phyloP scores from a whole-genome alignment of 176 grass and related monocot genomes.

The Oryza glumipatula region DNA sequence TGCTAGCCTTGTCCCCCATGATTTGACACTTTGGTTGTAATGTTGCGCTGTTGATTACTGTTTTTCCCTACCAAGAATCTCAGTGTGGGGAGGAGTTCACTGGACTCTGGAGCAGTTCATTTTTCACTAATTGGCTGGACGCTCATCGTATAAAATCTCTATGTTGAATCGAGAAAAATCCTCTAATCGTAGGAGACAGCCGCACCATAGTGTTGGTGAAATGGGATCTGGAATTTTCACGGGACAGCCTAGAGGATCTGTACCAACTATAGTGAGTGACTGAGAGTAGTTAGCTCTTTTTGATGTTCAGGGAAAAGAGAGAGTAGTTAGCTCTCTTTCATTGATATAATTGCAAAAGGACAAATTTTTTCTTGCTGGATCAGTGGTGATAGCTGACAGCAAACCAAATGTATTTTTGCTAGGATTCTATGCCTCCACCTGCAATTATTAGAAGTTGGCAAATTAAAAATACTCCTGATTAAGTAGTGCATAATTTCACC shows the following conservation, averaged over 20 bases:
- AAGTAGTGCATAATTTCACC: background rate
- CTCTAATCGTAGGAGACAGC: background rate
- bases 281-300: background rate
- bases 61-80: background rate
- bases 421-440: background rate
- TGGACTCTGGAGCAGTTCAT: background rate
- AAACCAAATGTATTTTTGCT: background rate
- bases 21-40: slow-evolving; percentile 47
- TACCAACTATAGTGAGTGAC: background rate
- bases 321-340: background rate
- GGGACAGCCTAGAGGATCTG: slow-evolving; percentile 18
- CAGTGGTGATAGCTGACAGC: slow-evolving; percentile 1
- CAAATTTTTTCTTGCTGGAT: background rate
- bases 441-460: background rate
- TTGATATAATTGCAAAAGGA: background rate
- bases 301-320: background rate
- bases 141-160: background rate
- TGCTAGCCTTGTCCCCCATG: slow-evolving; percentile 24
- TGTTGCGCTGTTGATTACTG: background rate
- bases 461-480: background rate
- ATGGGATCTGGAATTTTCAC: slow-evolving; percentile 17
- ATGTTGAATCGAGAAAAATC: background rate
- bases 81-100: background rate
- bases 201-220: slow-evolving; percentile 7
- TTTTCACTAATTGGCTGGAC: slow-evolving; percentile 3